Percentiles rank a stretch among this genome's conserved stretches.
These are phyloP conservation scores for Chrysanthemum lavandulifolium DNA, from an alignment of 129 eudicot genomes.

Conservation along the genomic window DNA sequence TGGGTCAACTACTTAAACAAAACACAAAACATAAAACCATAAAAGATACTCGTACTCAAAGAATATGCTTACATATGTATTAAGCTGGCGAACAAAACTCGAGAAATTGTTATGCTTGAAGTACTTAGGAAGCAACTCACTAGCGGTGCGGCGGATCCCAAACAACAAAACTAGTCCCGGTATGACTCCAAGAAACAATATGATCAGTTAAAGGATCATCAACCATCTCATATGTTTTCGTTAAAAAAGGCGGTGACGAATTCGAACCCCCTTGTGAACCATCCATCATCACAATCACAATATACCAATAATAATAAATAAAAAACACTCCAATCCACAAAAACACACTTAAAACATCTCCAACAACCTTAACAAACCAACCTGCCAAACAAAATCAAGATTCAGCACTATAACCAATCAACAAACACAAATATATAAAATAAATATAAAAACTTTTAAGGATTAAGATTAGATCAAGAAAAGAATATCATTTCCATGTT, in stretches of 20 bases:
- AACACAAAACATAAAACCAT: neutral
- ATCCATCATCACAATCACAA: constrained; percentile 48
- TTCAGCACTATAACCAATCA: too few relatives aligned
- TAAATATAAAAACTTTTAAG: too few relatives aligned
- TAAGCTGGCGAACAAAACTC: constrained; percentile 84
- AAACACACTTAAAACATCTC: too few relatives aligned
- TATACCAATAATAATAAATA: constrained; percentile 5
- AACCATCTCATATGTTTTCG: constrained; percentile 80
- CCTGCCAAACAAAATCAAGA: too few relatives aligned
- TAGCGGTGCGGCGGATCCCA: constrained; percentile 85
- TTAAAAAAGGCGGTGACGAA: constrained; percentile 72
- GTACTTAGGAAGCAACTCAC: constrained; percentile 79
- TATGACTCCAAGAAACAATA: constrained; percentile 77
- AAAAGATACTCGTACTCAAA: neutral
- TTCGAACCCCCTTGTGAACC: constrained; percentile 56
- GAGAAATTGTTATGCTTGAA: constrained; percentile 92
- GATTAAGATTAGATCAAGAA: constrained; percentile 1
- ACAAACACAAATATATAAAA: too few relatives aligned
- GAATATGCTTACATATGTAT: constrained; percentile 68
- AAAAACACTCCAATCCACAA: too few relatives aligned
- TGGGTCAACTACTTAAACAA: neutral
- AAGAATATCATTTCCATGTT: neutral
- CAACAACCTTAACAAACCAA: too few relatives aligned
- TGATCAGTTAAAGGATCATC: constrained; percentile 63
- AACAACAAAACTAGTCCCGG: constrained; percentile 70